A percentile compares a stretch with the other conserved stretches of the same genome.
Evolutionary conservation across 805 yeast genomes (phyloP).

Genomic region (Isabelozyma rhagii): DNA sequence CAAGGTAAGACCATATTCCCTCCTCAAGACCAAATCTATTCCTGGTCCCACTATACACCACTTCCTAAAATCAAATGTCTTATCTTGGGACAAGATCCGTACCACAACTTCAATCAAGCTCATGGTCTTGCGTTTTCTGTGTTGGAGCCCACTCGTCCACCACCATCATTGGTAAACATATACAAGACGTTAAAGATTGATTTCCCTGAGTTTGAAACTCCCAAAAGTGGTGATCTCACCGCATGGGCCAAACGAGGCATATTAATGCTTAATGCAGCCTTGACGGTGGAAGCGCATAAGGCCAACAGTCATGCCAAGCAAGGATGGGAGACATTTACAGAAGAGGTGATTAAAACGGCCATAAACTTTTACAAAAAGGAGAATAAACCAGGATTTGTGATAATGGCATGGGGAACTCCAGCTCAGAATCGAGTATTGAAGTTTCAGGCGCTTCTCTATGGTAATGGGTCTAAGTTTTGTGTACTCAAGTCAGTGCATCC

Average conservation of each 20-base stretch:
- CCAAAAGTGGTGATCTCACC: conserved; percentile 67
- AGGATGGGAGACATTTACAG: conserved; percentile 95
- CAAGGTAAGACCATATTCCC: conserved; percentile 65
- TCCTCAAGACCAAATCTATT: conserved; percentile 69
- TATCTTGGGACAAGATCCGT: conserved; percentile 94
- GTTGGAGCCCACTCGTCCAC: conserved; percentile 68
- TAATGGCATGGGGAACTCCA: conserved; percentile 81
- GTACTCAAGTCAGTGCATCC: conserved; percentile 86
- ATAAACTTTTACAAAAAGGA: conserved; percentile 44
- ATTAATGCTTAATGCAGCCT: conserved; percentile 76
- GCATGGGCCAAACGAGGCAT: conserved; percentile 90
- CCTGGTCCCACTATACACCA: conserved; percentile 90
- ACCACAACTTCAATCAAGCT: conserved; percentile 89
- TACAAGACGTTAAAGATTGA: conserved; percentile 66
- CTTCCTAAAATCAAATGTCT: conserved; percentile 69
- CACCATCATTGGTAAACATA: conserved; percentile 85
- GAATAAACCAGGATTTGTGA: conserved; percentile 50
- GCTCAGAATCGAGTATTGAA: conserved; percentile 60
- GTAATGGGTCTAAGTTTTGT: conserved; percentile 32
- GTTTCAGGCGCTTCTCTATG: conserved; percentile 19
- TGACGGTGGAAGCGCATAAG: conserved; percentile 89
- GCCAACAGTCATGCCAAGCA: conserved; percentile 87
- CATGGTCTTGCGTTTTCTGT: conserved; percentile 97
- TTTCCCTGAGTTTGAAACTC: conserved; percentile 67
- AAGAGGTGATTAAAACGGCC: conserved; percentile 55